Conservation (phyloP, 768 basidiomycete species). For the Saitozyma sp. region DNA sequence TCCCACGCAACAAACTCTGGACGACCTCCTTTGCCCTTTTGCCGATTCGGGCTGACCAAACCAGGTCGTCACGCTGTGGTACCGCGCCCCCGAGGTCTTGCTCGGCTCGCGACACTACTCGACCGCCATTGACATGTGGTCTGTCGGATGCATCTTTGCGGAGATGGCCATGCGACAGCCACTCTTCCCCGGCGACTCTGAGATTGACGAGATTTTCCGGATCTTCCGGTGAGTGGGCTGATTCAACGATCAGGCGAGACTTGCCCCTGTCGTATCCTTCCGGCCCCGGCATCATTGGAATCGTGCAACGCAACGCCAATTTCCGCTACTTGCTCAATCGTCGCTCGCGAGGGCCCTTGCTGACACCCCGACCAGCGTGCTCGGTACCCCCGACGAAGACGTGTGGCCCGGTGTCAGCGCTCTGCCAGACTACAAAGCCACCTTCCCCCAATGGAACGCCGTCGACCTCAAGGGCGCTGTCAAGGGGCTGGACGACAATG, state of each 20-base stretch:
- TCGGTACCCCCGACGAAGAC: slow-evolving; percentile 91
- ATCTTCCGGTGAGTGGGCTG: slow-evolving; percentile 77
- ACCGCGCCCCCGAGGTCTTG: slow-evolving; percentile 95
- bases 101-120: slow-evolving; percentile 94
- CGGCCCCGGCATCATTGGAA: neutral
- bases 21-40: neutral
- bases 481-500: slow-evolving; percentile 69
- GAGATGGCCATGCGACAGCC: slow-evolving; percentile 95
- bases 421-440: slow-evolving; percentile 91
- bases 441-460: slow-evolving; percentile 91
- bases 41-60: neutral
- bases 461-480: slow-evolving; percentile 71
- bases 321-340: slow-evolving; percentile 2
- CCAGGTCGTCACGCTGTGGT: slow-evolving; percentile 99
- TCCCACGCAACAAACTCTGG: neutral
- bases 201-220: slow-evolving; percentile 99
- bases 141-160: slow-evolving; percentile 96
- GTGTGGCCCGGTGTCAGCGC: slow-evolving; percentile 85
- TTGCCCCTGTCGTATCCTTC: too few species aligned
- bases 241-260: too few species aligned
- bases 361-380: slow-evolving; percentile 60
- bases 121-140: slow-evolving; percentile 99
- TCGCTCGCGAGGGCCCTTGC: neutral
- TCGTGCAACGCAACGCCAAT: neutral
- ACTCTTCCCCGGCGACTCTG: slow-evolving; percentile 97